Conservation (phyloP, 495 filamentous ascomycete species). For the Penicillium lividum region DNA sequence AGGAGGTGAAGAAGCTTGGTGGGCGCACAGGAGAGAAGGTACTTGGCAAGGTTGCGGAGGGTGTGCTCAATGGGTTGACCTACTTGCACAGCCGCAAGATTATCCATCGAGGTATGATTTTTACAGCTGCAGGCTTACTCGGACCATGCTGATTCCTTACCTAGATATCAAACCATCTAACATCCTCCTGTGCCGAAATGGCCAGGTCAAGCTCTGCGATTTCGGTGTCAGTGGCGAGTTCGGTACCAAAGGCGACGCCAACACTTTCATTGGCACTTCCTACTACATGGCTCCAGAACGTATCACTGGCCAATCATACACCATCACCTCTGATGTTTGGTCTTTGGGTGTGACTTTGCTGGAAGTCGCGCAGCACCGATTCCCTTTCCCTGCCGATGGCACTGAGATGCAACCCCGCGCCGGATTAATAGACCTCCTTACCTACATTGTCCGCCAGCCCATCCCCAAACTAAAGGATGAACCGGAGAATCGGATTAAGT, state of each 20-base stretch:
- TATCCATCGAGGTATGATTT: slow-evolving; percentile 74
- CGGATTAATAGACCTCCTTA: slow-evolving; percentile 89
- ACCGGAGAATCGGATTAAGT: slow-evolving; percentile 73
- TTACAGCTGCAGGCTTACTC: not conserved
- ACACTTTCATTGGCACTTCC: slow-evolving; percentile 97
- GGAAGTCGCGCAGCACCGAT: slow-evolving; percentile 96
- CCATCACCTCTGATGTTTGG: slow-evolving; percentile 98
- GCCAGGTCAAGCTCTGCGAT: slow-evolving; percentile 96
- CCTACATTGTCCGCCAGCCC: slow-evolving; percentile 94
- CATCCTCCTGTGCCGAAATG: slow-evolving; percentile 88
- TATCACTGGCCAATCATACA: slow-evolving; percentile 96
- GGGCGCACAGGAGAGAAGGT: slow-evolving; percentile 97
- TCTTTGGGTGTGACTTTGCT: slow-evolving; percentile 92
- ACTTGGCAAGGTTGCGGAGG: slow-evolving; percentile 95
- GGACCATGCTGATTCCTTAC: slow-evolving; percentile 1
- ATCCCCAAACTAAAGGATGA: slow-evolving; percentile 97
- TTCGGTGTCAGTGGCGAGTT: slow-evolving; percentile 98
- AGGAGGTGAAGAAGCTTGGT: slow-evolving; percentile 91
- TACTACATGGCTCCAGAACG: slow-evolving; percentile 99
- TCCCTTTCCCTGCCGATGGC: slow-evolving; percentile 95
- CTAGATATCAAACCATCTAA: slow-evolving; percentile 96
- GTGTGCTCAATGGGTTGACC: slow-evolving; percentile 88
- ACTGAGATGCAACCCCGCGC: slow-evolving; percentile 88
- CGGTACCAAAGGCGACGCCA: slow-evolving; percentile 96
- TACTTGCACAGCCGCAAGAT: slow-evolving; percentile 97